phyloP scores from a whole-genome alignment of 257 asterid species.

The Craterostigma plantagineum region DNA sequence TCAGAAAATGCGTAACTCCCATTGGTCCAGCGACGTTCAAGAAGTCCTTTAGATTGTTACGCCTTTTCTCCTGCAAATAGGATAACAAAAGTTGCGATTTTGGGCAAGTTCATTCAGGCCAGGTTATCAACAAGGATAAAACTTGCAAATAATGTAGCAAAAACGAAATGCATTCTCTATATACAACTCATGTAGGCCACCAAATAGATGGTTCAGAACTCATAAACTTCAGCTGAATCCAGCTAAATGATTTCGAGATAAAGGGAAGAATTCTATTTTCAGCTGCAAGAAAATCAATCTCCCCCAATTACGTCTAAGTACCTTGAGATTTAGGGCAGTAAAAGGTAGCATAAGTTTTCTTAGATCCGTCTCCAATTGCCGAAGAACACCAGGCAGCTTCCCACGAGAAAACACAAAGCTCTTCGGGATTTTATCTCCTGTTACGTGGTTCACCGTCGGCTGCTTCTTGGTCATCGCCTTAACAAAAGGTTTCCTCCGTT shows the following conservation, averaged over 20 bases:
- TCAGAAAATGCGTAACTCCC: slow-evolving; percentile 91
- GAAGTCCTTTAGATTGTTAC: slow-evolving; percentile 71
- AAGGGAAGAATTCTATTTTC: too few relatives aligned
- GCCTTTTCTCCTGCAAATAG: slow-evolving; percentile 53
- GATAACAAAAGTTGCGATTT: too few relatives aligned
- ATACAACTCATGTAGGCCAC: too few relatives aligned
- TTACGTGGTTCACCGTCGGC: slow-evolving; percentile 62
- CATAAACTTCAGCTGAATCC: neutral
- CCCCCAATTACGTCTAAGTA: too few relatives aligned
- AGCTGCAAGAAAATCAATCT: too few relatives aligned
- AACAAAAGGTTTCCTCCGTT: slow-evolving; percentile 45
- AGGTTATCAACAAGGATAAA: too few relatives aligned
- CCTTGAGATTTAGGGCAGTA: slow-evolving; percentile 93
- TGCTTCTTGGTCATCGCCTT: slow-evolving; percentile 35
- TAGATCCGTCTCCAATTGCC: slow-evolving; percentile 65
- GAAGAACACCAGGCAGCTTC: slow-evolving; percentile 61
- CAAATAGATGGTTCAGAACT: too few relatives aligned
- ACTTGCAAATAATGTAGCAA: too few relatives aligned
- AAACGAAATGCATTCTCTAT: too few relatives aligned
- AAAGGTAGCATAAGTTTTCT: slow-evolving; percentile 88
- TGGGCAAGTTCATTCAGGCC: too few relatives aligned
- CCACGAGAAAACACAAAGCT: slow-evolving; percentile 79
- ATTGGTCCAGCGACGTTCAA: slow-evolving; percentile 73
- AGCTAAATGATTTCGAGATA: too few relatives aligned
- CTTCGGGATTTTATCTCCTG: slow-evolving; percentile 80